phyloP scores from a whole-genome alignment of 2,329 filamentous ascomycete genomes.

The Epichloe glyceriae region DNA sequence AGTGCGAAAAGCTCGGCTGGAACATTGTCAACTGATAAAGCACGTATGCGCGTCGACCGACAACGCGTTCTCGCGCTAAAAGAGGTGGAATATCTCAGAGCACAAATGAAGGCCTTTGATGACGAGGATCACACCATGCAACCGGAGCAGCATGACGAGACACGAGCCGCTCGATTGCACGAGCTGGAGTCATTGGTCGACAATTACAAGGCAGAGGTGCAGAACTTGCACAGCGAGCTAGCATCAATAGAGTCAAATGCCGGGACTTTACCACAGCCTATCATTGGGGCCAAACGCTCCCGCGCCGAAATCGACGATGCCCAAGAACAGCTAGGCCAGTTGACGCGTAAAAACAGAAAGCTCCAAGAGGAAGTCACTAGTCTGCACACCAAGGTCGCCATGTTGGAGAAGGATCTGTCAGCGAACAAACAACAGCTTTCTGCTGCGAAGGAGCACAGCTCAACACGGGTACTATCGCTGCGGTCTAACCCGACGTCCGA shows the following conservation, averaged over 20 bases:
- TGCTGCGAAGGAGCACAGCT: conserved; percentile 49
- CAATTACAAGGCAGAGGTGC: conserved; percentile 70
- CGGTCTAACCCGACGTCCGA: conserved; percentile 87
- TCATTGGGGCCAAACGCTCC: conserved; percentile 49
- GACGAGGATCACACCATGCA: conserved; percentile 80
- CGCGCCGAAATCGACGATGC: conserved; percentile 47
- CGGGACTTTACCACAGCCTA: conserved; percentile 20
- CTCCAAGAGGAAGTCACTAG: conserved; percentile 65
- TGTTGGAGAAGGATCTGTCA: conserved; percentile 64
- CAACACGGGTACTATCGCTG: conserved; percentile 72
- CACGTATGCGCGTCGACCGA: conserved; percentile 64
- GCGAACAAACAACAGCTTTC: conserved; percentile 62
- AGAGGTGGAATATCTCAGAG: conserved; percentile 86
- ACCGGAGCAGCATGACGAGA: conserved; percentile 63
- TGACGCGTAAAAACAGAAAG: conserved; percentile 77
- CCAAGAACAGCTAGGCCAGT: conserved; percentile 63
- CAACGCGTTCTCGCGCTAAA: conserved; percentile 78
- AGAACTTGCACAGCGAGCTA: conserved; percentile 62
- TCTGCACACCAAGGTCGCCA: conserved; percentile 53
- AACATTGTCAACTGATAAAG: conserved; percentile 46
- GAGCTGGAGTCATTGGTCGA: conserved; percentile 80
- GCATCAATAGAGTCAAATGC: conserved; percentile 42
- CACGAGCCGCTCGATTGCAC: conserved; percentile 59
- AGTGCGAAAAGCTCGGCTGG: conserved; percentile 43
- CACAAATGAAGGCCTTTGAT: conserved; percentile 80